Evolutionary conservation across 2,329 filamentous ascomycete species (phyloP), one percentile per base, ranked within the genome.

Genomic region (Sphaerulina musiva): DNA sequence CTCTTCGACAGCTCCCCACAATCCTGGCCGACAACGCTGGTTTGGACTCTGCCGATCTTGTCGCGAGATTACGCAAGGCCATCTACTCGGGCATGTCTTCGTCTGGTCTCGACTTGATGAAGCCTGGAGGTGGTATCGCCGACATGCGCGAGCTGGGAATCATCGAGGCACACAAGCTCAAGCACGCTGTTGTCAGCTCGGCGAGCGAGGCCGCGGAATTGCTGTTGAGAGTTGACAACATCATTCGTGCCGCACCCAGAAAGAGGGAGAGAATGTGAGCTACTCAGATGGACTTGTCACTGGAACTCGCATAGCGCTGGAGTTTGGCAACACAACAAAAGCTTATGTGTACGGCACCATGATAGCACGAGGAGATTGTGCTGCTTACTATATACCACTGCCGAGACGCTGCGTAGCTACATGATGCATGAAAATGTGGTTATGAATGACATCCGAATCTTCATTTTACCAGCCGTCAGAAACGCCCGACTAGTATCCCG

Each of bases 1-100:
- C 93, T 31, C 80, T 98, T 56, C 84, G 91, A 67, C 93, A 98
- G 72, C 79, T 98, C 50, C 93, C 93, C 6, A 98, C 93, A 7
- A 97, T 97, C 61, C 81, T 98, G 58, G 93, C 93, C 2, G 93
- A 98, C 78, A 98, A 98, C 65, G 93, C 93, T 36, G 93, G 93
- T 69, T 82, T 97, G 62, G 93, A 98, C 73, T 95, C 89, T 23
- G 92, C 90, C 64, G 93, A 97, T 59, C 82, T 98, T 31, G 89
- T 98, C 29, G 87, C 91, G 10, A 84, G 92, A 60, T 80, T 98
- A 66, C 85, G 93, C 66, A 95, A 95, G 74, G 88, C 89, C 20
- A 91, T 97, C 62, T 97, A 97, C 76, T 88, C 93, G 60, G 93
- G 93, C 60, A 84, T 95, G 81, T 90, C 85, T 48, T 95, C 86